These are phyloP conservation scores for Aspergillus caelatus DNA, from an alignment of 2,329 filamentous ascomycete genomes.

Conservation along the genomic window DNA sequence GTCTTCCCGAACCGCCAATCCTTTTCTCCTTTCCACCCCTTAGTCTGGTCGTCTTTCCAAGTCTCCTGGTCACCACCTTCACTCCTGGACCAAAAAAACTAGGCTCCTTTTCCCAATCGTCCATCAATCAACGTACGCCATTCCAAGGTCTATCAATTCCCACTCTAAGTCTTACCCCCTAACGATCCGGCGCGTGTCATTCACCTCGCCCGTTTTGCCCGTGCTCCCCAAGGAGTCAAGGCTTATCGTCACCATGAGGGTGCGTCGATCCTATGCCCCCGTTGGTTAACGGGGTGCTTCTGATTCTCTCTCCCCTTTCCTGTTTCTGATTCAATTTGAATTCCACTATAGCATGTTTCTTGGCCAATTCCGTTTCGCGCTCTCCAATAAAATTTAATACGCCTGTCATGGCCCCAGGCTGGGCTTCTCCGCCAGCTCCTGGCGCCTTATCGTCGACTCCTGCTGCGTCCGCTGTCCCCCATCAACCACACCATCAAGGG, in stretches of 20 bases:
- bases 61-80: not conserved
- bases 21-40: constrained; percentile 7
- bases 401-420: constrained; percentile 23
- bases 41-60: not conserved
- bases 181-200: constrained; percentile 12
- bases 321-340: constrained; percentile 16
- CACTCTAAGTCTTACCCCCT: not conserved
- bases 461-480: constrained; percentile 17
- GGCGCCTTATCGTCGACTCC: constrained; percentile 14
- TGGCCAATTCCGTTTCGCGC: not conserved
- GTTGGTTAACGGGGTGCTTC: constrained; percentile 20
- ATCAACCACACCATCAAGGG: constrained; percentile 19
- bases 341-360: constrained; percentile 9
- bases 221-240: constrained; percentile 14
- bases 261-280: constrained; percentile 23
- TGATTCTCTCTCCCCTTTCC: constrained; percentile 21
- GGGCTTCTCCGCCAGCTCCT: constrained; percentile 25
- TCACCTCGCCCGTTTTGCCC: constrained; percentile 8
- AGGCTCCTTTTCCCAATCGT: not conserved
- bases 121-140: not conserved
- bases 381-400: constrained; percentile 14
- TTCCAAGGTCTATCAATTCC: not conserved
- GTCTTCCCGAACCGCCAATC: constrained; percentile 6
- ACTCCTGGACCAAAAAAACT: not conserved
- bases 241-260: constrained; percentile 22